Evolutionary conservation across 164 flowering plant species (phyloP).

Genomic region (Tetrastigma voinierianum): DNA sequence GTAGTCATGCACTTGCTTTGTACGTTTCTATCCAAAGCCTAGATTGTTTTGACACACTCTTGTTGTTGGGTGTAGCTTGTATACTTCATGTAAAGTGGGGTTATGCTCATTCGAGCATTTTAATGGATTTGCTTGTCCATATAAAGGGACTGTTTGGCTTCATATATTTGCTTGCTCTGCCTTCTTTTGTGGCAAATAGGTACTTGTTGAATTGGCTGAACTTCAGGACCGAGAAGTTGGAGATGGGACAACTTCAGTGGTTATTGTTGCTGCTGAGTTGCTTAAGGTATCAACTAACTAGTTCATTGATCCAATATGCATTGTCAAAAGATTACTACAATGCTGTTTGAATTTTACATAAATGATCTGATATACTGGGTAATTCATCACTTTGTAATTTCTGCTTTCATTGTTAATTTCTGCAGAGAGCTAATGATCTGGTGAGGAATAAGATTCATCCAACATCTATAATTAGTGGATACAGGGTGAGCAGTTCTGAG

Average conservation of each 20-base stretch:
- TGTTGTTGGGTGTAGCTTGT: too few species aligned
- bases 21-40: too few species aligned
- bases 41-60: neutral
- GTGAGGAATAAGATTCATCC: slow-evolving; percentile 95
- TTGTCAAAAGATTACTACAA: neutral
- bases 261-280: slow-evolving; percentile 92
- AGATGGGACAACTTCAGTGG: slow-evolving; percentile 99
- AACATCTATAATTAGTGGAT: slow-evolving; percentile 96
- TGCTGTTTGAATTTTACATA: neutral
- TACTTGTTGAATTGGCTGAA: slow-evolving; percentile 97
- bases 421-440: slow-evolving; percentile 96
- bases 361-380: too few species aligned
- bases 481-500: slow-evolving; percentile 55
- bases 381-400: neutral
- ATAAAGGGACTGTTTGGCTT: too few species aligned
- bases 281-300: slow-evolving; percentile 64
- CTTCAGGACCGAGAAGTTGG: slow-evolving; percentile 99
- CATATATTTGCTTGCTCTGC: neutral
- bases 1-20: neutral
- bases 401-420: neutral
- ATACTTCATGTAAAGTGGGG: neutral
- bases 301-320: neutral
- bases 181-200: slow-evolving; percentile 37
- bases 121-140: too few species aligned
- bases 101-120: too few species aligned